Base-by-base conservation (phyloP, 1,284 basidiomycete species). In the Hemileccinum hortonii region DNA sequence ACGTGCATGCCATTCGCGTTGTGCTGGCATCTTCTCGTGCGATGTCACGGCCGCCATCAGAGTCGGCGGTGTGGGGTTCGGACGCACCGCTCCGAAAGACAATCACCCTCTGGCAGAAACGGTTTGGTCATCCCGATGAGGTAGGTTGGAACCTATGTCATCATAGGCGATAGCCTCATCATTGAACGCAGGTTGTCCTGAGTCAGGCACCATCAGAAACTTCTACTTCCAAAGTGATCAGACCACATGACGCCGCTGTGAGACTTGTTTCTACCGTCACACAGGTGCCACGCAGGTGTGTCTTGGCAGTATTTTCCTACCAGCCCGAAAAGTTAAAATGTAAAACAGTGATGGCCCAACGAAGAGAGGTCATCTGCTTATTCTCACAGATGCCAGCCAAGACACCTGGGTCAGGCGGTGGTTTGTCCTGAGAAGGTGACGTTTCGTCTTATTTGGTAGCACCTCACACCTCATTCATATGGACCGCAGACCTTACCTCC, bases 381-480 rank as follows among this genome's bases (percentile, higher is more conserved):
- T 95, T 55, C 78, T 98, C 54, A 80, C 80, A 24, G 86, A 97
- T 66, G 90, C 93, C 8, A 82, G 80, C 32, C 82, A 83, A 57
- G 86, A 94, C 64, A 67, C 75, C 18, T 98, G 96, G 95, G 83
- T 86, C 58, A 83, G 82, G 64, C 76, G 86, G 41, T 93, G 89
- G 84, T 94, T 96, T 66, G 90, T 94, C 14, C 77, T 98, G n/a
- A 82, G 86, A 66, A 82, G 94, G 92, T 92, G 62, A 58, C 75
- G 61, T 33, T 29, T 26, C 22, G 38, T 40, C 16, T 54, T 35
- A 12, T 39, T 52, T 50, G 22, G 29, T 18, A 33, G 29, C 3
- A 12, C 8, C 19, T 9, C 22, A 44, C 21, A 44, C 6, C 18
- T 41, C 41, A 19, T 35, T 58, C 21, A 56, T 19, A 32, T 49